phyloP scores from a whole-genome alignment of 306 rosid genomes.

The Quercus berberidifolia region DNA sequence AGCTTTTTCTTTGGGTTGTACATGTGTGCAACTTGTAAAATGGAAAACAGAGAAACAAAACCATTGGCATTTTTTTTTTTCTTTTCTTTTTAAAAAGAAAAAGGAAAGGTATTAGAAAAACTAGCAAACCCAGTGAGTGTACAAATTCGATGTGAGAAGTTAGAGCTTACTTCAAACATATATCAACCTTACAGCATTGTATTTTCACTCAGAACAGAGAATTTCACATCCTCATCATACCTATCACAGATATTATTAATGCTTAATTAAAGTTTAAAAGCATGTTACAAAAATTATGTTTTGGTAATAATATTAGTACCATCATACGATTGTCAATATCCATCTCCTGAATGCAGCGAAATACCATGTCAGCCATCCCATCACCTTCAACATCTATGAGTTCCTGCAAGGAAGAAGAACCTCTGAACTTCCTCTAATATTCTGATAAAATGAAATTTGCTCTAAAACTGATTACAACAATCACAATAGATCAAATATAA shows the following conservation, averaged over 20 bases:
- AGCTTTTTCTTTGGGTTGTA: neutral
- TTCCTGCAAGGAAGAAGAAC: conserved; percentile 52
- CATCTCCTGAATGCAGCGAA: conserved; percentile 98
- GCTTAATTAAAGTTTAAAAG: neutral
- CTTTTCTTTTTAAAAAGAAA: neutral
- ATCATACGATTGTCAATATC: conserved; percentile 98
- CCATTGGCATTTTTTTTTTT: too few relatives aligned
- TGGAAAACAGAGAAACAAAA: neutral
- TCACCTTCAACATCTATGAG: conserved; percentile 99
- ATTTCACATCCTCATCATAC: conserved; percentile 11
- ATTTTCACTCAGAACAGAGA: neutral
- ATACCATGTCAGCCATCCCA: conserved; percentile 99
- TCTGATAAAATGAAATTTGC: neutral
- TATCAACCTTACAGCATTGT: neutral
- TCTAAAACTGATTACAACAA: neutral
- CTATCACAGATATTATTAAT: neutral
- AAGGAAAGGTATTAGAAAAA: neutral
- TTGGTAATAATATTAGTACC: conserved; percentile 45
- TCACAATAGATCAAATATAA: neutral
- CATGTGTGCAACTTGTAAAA: neutral
- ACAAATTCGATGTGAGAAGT: neutral
- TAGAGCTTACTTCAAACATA: neutral
- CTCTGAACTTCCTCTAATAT: conserved; percentile 3
- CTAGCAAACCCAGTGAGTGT: neutral
- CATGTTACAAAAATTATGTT: conserved; percentile 9